Evolutionary conservation across 1,284 basidiomycete genomes (phyloP), one percentile per base, ranked within the genome.

Genomic region (Microbotryum intermedium): DNA sequence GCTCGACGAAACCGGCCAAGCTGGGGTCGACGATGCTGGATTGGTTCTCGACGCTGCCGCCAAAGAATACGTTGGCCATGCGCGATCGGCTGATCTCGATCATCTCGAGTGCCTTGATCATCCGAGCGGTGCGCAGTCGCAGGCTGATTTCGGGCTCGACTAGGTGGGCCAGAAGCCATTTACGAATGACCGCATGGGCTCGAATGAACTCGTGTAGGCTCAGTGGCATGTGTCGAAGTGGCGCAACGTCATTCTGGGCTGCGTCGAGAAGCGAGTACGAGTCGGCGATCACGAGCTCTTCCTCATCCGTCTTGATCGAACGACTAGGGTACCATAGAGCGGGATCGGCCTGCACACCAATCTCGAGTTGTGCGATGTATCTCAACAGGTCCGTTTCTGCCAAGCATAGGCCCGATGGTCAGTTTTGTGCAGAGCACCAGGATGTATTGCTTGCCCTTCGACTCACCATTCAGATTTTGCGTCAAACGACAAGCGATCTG

Each of bases 1-100:
- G 57, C 43, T 58, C 57, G 43, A 58, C 57, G 8, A 58, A 58
- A n/a, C 50, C 45, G 11, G 50, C 57, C 13, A 58, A 34, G 23
- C 34, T 47, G 26, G 57, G 57, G 21, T 58, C 57, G 29, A 51
- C 21, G 16, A 58, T 20, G 10, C 34, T 46, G 20, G 23, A 23
- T 16, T 44, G 39, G 28, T 39, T 20, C 43, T 58, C 57, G 23
- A n/a, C 28, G n/a, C 52, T 34, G 6, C 50, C 57, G 20, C 57
- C 57, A 45, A 53, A 58, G 34, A 48, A 43, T 23, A 58, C 57
- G 43, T 58, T 51, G 20, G 50, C 25, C 57, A 58, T 58, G 20
- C 57, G 39, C 28, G 57, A 58, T 13, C 57, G 49, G 23, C 43
- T 45, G 23, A 30, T n/a, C 21, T 51, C 57, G 25, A 58, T 46